Percentiles rank a stretch among this genome's conserved stretches.
Evolutionary conservation across 2,329 filamentous ascomycete genomes (phyloP).

Genomic region (Trematosphaeria pertusa): DNA sequence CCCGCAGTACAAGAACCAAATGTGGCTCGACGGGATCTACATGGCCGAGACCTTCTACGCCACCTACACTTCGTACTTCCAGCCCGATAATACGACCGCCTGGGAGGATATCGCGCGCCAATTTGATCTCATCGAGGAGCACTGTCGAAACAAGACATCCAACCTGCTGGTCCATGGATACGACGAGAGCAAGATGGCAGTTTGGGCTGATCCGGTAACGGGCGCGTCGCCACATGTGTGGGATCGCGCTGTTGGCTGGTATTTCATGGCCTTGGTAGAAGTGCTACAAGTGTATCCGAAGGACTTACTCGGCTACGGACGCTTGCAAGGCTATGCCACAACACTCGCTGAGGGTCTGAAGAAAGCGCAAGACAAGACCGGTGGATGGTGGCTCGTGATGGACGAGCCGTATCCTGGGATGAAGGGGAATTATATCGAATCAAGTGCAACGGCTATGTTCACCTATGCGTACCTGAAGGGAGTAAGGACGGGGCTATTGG

Average conservation of each 20-base stretch:
- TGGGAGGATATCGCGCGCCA: conserved; percentile 53
- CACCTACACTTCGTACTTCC: conserved; percentile 48
- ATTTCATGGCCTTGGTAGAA: conserved; percentile 54
- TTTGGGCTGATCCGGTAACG: conserved; percentile 46
- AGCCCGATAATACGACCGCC: conserved; percentile 47
- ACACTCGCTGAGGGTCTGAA: conserved; percentile 53
- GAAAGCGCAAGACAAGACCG: conserved; percentile 51
- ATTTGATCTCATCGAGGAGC: conserved; percentile 45
- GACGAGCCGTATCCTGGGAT: conserved; percentile 53
- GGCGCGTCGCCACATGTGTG: conserved; percentile 47
- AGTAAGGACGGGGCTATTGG: conserved; percentile 39
- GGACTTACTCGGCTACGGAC: conserved; percentile 44
- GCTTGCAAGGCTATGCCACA: conserved; percentile 50
- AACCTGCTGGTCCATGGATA: conserved; percentile 46
- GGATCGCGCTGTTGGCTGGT: conserved; percentile 49
- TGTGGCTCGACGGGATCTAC: conserved; percentile 64
- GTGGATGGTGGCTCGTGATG: conserved; percentile 68
- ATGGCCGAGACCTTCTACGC: conserved; percentile 51
- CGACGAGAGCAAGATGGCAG: conserved; percentile 41
- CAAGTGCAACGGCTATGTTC: conserved; percentile 63
- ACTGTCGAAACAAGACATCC: conserved; percentile 41
- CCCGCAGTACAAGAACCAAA: conserved; percentile 59
- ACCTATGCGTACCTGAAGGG: conserved; percentile 47
- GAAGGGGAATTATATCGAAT: conserved; percentile 67
- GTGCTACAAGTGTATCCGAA: conserved; percentile 56